Evolutionary conservation across 257 asterid species (phyloP), one percentile per base, ranked within the genome.

Genomic region (Solanum corneliomulleri): DNA sequence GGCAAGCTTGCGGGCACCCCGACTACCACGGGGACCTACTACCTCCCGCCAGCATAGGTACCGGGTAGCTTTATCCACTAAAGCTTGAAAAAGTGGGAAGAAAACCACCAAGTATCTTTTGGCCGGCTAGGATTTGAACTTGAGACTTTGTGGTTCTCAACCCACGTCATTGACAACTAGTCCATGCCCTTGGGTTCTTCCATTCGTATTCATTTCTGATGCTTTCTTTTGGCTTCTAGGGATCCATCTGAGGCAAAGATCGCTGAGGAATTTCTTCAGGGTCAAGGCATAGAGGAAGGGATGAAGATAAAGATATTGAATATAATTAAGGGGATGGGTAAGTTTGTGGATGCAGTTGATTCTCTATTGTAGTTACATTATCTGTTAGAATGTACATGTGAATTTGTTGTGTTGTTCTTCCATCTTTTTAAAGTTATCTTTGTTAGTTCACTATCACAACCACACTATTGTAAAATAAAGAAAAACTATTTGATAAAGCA

Each of bases 291-390:
- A 71, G 96, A 93, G 78, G 94, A 91, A 87, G 85, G 84, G 89
- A 89, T 88, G 92, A 92, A 66, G 91, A 87, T 88, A 11, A 88
- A 84, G 89, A 89, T 94, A 87, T 91, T 97, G 88, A 88, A 91
- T 91, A 95, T 95, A 89, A 94, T 97, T 81, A 93, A 92, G 90
- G 93, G 95, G 90, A 97, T 96, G 97, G 98, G 99, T 95, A 88
- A 47, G 92, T 80, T 85, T 86, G 82, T 70, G 29, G 42, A 23
- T 60, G n/a, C 15, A 25, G 21, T 25, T 74, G 29, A 42, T 21
- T 77, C 25, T 35, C 82, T 45, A n/a, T 11, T 44, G 45, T 77
- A 14, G 23, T 88, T 41, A 18, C 31, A 9, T 86, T 29, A 68
- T 60, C 76, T 72, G 76, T 76, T 77, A 23, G 39, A 56, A 31